A percentile compares a stretch with the other conserved stretches of the same genome.
These are phyloP conservation scores for Pleurotus giganteus DNA, from an alignment of 768 basidiomycete genomes.

Conservation along the genomic window DNA sequence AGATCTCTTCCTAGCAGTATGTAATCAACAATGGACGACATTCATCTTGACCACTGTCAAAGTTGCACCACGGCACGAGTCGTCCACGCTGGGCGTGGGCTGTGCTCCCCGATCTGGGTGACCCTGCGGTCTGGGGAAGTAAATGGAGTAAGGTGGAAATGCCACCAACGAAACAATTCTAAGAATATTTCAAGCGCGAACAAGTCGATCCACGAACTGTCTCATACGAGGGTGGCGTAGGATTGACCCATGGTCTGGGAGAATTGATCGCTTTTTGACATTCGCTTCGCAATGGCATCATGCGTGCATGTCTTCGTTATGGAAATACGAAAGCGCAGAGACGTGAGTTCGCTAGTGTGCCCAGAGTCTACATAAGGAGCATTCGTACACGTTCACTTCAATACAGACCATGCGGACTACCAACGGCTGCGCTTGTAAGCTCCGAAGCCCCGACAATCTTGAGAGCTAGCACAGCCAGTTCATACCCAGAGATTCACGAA, in stretches of 20 bases:
- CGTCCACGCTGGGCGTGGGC: not conserved
- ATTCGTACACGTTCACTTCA: no score
- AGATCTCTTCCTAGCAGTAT: not conserved
- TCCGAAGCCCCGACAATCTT: no score
- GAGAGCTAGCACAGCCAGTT: no score
- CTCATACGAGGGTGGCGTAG: not conserved
- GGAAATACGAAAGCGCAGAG: no score
- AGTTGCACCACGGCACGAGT: not conserved
- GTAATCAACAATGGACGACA: not conserved
- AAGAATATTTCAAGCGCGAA: not conserved
- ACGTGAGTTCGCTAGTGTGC: no score
- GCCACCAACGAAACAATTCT: not conserved
- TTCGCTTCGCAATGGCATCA: no score
- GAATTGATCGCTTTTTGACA: not conserved
- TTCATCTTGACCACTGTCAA: not conserved
- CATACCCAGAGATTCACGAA: not conserved
- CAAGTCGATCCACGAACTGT: not conserved
- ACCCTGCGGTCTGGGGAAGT: conserved; percentile 2
- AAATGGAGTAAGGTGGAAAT: conserved; percentile 7
- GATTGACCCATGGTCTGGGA: no score
- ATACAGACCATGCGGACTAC: no score
- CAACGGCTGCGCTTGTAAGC: no score
- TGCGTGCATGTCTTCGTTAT: no score
- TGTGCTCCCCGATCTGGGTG: not conserved
- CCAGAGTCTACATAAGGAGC: no score